A percentile compares a stretch with the other conserved stretches of the same genome.
Evolutionary conservation across 2,329 filamentous ascomycete genomes (phyloP).

Genomic region (Botrytis aclada): DNA sequence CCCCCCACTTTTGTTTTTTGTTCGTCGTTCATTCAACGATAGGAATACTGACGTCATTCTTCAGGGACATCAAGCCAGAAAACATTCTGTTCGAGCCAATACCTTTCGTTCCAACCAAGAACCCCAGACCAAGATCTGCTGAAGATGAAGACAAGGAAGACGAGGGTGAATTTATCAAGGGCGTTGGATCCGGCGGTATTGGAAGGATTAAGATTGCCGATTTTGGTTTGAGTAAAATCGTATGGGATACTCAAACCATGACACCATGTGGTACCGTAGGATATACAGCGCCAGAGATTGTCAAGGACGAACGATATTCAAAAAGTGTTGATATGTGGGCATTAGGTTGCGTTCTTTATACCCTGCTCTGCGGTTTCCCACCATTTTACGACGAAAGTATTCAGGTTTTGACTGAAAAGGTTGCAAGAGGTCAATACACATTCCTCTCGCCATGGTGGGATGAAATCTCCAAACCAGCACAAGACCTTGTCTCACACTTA

Average conservation of each 20-base stretch:
- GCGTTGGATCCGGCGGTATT: slow-evolving; percentile 83
- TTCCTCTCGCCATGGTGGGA: slow-evolving; percentile 99
- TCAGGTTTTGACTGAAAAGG: slow-evolving; percentile 94
- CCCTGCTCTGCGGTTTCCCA: slow-evolving; percentile 92
- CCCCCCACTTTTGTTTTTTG: background rate
- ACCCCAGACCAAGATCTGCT: slow-evolving; percentile 74
- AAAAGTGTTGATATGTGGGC: slow-evolving; percentile 99
- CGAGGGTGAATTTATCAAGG: slow-evolving; percentile 86
- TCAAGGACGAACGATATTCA: slow-evolving; percentile 97
- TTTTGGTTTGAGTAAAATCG: slow-evolving; percentile 94
- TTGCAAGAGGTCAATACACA: slow-evolving; percentile 92
- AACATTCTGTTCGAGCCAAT: slow-evolving; percentile 92
- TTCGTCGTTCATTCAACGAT: slow-evolving; percentile 13
- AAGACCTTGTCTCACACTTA: slow-evolving; percentile 90
- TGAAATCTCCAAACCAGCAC: slow-evolving; percentile 90
- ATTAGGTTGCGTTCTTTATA: slow-evolving; percentile 93
- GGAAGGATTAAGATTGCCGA: slow-evolving; percentile 96
- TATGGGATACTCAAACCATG: slow-evolving; percentile 98
- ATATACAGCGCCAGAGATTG: slow-evolving; percentile 96
- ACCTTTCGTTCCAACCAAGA: slow-evolving; percentile 74
- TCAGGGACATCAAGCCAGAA: slow-evolving; percentile 98
- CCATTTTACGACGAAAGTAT: slow-evolving; percentile 99
- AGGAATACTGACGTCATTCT: slow-evolving; percentile 39
- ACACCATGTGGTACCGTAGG: slow-evolving; percentile 98
- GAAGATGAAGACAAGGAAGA: slow-evolving; percentile 97